Base-by-base conservation (phyloP, 768 basidiomycete species). In the Leccinum subtestaceum region DNA sequence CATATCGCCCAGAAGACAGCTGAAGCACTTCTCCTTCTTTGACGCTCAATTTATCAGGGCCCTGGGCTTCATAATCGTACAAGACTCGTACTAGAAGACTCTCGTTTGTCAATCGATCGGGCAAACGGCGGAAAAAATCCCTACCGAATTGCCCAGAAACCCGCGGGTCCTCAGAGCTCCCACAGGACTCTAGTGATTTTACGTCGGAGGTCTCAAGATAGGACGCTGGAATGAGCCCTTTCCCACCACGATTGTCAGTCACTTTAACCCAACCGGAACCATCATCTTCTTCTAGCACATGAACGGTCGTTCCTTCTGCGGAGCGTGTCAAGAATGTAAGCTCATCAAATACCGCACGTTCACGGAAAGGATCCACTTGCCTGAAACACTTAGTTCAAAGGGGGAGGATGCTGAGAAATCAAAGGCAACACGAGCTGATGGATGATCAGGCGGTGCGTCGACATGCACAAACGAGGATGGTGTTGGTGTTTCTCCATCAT, bases 231-330 rank as follows among this genome's bases (percentile, higher is more conserved):
- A 93, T 85, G 43, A 93, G 82, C 9, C 91, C 91, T 64, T 82
- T 81, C 56, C 79, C 78, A 59, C 85, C 84, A n/a, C 72, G 70
- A 40, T 73, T 66, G 66, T 88, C 81, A 23, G 74, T 70, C 9
- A 93, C 88, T 69, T 93, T 93, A 11, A 89, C 82, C 92, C 91
- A 93, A 2, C 91, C 91, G 15, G 89, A 91, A 11, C 90, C 91
- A 64, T 93, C 92, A 60, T 94, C 91, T 60, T 85, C 82, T 68
- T 94, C 91, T 19, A 91, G 68, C 40, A 95, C 78, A 57, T 79
- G 78, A 15, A 95, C 86, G 4, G 68, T 71, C 40, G 75, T 70
- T 27, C 88, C 90, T 75, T 89, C 91, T 88, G 70, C 32, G 31
- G 51, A 60, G 58, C 36, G 52, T 57, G 64, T 56, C 54, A 63